These are phyloP conservation scores for Nicotiana paniculata DNA, from an alignment of 257 asterid species.

Conservation along the genomic window DNA sequence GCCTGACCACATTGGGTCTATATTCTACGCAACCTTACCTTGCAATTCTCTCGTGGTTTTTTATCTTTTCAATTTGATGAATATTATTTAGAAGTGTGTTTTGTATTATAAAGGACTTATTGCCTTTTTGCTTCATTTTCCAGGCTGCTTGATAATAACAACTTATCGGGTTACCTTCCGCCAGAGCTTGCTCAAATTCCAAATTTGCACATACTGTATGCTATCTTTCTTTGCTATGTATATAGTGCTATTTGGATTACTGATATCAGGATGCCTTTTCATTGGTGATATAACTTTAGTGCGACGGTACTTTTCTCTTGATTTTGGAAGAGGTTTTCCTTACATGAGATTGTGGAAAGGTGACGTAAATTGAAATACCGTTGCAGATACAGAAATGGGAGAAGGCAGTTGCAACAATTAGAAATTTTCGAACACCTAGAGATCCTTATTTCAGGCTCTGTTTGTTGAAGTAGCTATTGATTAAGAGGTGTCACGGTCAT, in stretches of 20 bases:
- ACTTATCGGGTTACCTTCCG: conserved; percentile 88
- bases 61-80: not conserved
- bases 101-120: not conserved
- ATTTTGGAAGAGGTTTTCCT: not conserved
- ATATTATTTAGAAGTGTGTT: not conserved
- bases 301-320: not conserved
- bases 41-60: not conserved
- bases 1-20: not conserved
- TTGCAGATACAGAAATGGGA: not conserved
- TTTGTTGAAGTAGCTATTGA: not conserved
- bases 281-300: not conserved
- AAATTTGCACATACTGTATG: conserved; percentile 66
- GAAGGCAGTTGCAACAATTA: conserved; percentile 1
- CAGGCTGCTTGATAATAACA: conserved; percentile 97
- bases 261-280: not conserved
- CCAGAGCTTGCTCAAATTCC: conserved; percentile 66
- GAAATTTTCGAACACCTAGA: not conserved
- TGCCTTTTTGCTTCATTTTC: conserved; percentile 9
- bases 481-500: not conserved
- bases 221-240: conserved; percentile 8
- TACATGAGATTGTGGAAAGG: not conserved
- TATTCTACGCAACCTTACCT: not conserved
- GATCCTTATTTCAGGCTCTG: not conserved
- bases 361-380: not conserved
- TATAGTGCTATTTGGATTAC: not conserved